phyloP scores from a whole-genome alignment of 495 filamentous ascomycete species.

The Penicillium coffeae region DNA sequence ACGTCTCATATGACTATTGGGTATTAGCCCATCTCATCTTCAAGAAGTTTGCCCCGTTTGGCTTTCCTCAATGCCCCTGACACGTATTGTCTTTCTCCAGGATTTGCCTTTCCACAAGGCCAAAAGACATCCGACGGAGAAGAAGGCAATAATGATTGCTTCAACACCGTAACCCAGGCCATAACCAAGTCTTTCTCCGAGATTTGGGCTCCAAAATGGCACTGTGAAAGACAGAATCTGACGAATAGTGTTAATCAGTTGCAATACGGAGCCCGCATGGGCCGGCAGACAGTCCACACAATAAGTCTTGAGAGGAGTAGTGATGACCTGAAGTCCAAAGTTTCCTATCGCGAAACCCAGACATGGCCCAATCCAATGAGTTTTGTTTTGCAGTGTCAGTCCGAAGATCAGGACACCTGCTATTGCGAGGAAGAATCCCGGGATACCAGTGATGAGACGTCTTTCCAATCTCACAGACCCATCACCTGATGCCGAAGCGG shows the following conservation, averaged over 20 bases:
- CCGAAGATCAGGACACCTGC: slow-evolving; percentile 1
- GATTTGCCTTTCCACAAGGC: neutral
- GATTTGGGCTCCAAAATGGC: slow-evolving; percentile 1
- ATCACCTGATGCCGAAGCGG: neutral
- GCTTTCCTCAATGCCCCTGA: too few relatives aligned
- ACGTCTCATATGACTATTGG: too few relatives aligned
- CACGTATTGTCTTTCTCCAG: too few relatives aligned
- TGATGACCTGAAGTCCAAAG: slow-evolving; percentile 1
- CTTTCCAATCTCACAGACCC: neutral
- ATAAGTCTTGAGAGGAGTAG: slow-evolving; percentile 1
- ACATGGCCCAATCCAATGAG: slow-evolving; percentile 3
- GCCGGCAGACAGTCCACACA: neutral
- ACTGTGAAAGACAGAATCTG: slow-evolving; percentile 1
- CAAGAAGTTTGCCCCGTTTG: too few relatives aligned
- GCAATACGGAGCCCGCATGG: neutral
- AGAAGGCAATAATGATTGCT: neutral
- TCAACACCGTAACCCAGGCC: neutral
- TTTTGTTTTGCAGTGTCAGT: neutral
- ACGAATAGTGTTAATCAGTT: slow-evolving; percentile 1
- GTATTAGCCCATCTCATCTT: too few relatives aligned
- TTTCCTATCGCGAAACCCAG: neutral
- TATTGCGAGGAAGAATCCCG: neutral
- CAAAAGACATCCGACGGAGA: neutral
- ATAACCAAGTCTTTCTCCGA: neutral
- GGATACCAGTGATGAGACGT: neutral